Base-by-base conservation (phyloP, 116 monocot species). In the Dioscorea cayenensis region DNA sequence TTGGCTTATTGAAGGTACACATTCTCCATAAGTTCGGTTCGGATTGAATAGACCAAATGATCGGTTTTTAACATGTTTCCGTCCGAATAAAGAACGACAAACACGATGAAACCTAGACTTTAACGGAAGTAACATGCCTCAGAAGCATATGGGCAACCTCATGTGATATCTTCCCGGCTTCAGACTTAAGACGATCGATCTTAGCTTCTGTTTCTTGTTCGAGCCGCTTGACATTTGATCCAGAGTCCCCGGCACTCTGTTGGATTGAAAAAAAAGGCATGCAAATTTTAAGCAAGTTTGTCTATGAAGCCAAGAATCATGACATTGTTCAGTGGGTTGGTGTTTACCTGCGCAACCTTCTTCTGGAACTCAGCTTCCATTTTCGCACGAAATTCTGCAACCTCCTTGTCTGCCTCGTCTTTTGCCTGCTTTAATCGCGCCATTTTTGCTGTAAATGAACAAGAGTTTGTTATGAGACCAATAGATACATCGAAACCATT, bases 341-440 rank as follows among this genome's bases (percentile, higher is more conserved):
- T 19, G 59, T 48, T 71, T 84, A 90, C 91, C 82, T 85, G 85
- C 22, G 82, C 71, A 68, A 90, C 38, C 78, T 94, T 94, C 76
- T 76, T 84, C 72, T 90, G 88, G 65, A 84, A 94, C 68, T 88
- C 82, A 70, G 90, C 80, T 77, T 94, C 94, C 80, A 86, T 81
- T 20, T 86, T 84, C 17, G 91, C 88, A 79, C 91, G 90, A 61
- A 78, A 88, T 66, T 84, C 91, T 18, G 88, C 86, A 66, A 81
- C 73, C 65, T 94, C 94, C 63, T 81, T 90, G 28, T 88, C 91
- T 35, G 94, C 94, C 75, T 94, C 94, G 25, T 94, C 91, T 61
- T 94, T 94, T 7, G 94, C 94, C 76, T 91, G 94, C 77, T 88
- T 94, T 64, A 94, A 67, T 69, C 91, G 80, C 21, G 91, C 86